These are phyloP conservation scores for Emmonsiellopsis sp. DNA, from an alignment of 2,329 filamentous ascomycete species.

Conservation along the genomic window DNA sequence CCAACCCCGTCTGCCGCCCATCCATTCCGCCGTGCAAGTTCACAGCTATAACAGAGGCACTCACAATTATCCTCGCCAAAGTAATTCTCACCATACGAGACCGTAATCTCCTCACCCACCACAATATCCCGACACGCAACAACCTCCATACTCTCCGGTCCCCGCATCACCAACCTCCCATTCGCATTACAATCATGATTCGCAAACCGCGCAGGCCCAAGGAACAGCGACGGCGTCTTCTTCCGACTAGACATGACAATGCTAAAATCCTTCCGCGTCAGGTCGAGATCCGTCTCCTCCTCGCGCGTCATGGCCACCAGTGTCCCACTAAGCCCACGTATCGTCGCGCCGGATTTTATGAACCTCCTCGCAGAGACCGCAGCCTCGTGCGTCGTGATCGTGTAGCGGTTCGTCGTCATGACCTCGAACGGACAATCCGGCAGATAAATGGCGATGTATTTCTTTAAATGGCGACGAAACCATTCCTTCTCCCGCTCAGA, in stretches of 20 bases:
- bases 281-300: constrained; percentile 73
- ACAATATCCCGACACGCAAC: constrained; percentile 74
- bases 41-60: constrained; percentile 84
- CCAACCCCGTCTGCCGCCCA: constrained; percentile 54
- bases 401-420: constrained; percentile 87
- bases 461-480: constrained; percentile 74
- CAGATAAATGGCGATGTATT: constrained; percentile 87
- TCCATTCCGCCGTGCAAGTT: constrained; percentile 65
- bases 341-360: constrained; percentile 72
- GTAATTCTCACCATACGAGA: constrained; percentile 91
- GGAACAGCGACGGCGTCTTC: constrained; percentile 83
- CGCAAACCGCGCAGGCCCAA: constrained; percentile 90
- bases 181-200: constrained; percentile 97
- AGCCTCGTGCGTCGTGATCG: constrained; percentile 81
- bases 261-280: constrained; percentile 86
- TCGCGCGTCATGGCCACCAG: constrained; percentile 87
- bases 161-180: constrained; percentile 73
- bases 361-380: constrained; percentile 70
- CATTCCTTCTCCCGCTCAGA: constrained; percentile 75
- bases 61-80: constrained; percentile 94
- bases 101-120: constrained; percentile 88
- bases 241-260: constrained; percentile 90
- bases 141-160: constrained; percentile 82
- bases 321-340: constrained; percentile 86
- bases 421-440: constrained; percentile 95